Evolutionary conservation across 768 basidiomycete genomes (phyloP).

Genomic region (Tulasnella sp.): DNA sequence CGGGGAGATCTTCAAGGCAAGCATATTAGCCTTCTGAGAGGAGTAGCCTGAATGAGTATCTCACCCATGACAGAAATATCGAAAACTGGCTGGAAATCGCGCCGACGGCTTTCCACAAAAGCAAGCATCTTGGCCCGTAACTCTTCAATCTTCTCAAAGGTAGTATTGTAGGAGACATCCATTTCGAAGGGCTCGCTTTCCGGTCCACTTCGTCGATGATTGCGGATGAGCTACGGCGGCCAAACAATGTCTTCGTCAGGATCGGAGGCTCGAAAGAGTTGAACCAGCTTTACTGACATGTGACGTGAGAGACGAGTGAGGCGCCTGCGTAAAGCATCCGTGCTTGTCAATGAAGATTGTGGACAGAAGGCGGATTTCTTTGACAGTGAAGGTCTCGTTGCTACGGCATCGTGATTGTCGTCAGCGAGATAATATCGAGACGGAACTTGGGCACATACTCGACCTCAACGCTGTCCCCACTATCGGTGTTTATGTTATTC

Average conservation of each 20-base stretch:
- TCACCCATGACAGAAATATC: constrained; percentile 58
- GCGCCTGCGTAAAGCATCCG: constrained; percentile 55
- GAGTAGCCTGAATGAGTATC: not conserved
- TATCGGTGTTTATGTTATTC: too few species aligned
- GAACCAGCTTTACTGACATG: constrained; percentile 28
- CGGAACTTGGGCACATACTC: constrained; percentile 22
- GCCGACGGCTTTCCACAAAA: constrained; percentile 56
- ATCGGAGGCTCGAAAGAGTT: not conserved
- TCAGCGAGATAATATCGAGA: not conserved
- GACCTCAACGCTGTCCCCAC: constrained; percentile 57
- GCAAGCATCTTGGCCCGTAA: constrained; percentile 68
- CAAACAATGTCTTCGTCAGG: not conserved
- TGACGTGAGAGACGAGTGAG: constrained; percentile 49
- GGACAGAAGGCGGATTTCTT: constrained; percentile 75
- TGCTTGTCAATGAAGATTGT: constrained; percentile 55
- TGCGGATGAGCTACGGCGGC: constrained; percentile 50
- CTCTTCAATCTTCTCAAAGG: constrained; percentile 68
- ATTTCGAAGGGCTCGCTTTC: constrained; percentile 78
- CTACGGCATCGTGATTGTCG: constrained; percentile 17
- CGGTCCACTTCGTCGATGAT: constrained; percentile 57
- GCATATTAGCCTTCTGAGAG: not conserved
- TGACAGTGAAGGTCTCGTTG: constrained; percentile 57
- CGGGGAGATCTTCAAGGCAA: constrained; percentile 53
- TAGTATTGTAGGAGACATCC: constrained; percentile 66
- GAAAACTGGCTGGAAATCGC: constrained; percentile 67